Evolutionary conservation across 1,139 yeast genomes (phyloP).

Genomic region (Groenewaldozyma sp.): DNA sequence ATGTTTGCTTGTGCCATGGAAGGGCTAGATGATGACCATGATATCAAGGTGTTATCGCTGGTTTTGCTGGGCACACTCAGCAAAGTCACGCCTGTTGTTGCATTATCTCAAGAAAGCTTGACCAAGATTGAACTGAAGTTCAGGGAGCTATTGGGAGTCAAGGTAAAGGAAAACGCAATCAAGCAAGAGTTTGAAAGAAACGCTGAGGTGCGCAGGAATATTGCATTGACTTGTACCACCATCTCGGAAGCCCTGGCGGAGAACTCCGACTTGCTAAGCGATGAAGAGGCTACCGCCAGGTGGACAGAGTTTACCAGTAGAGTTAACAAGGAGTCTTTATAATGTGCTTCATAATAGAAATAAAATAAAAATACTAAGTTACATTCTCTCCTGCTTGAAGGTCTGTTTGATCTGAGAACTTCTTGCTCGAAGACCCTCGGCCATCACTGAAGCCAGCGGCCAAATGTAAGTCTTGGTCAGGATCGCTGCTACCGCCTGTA

Average conservation of each 20-base stretch:
- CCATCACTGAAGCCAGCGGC: constrained; percentile 28
- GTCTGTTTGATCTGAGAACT: constrained; percentile 15
- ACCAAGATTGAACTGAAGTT: constrained; percentile 29
- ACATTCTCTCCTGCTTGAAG: too few relatives aligned
- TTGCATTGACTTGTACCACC: constrained; percentile 16
- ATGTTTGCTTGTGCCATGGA: constrained; percentile 29
- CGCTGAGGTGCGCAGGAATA: constrained; percentile 29
- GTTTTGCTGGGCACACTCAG: constrained; percentile 33
- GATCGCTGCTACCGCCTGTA: constrained; percentile 21
- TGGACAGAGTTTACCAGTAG: too few relatives aligned
- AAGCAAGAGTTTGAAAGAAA: constrained; percentile 44
- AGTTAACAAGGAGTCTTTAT: too few relatives aligned
- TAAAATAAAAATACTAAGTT: too few relatives aligned
- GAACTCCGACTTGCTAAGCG: too few relatives aligned
- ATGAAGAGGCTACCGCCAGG: too few relatives aligned
- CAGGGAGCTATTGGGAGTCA: constrained; percentile 28
- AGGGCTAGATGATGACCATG: constrained; percentile 37
- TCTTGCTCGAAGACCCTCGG: constrained; percentile 22
- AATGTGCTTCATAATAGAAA: too few relatives aligned
- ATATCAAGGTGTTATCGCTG: constrained; percentile 35
- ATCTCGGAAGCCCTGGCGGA: neutral
- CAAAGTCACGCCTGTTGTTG: constrained; percentile 15
- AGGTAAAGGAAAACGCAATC: constrained; percentile 39
- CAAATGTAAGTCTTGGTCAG: constrained; percentile 23
- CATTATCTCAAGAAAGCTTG: constrained; percentile 9